phyloP scores from a whole-genome alignment of 2,329 filamentous ascomycete genomes.

The Botrytis deweyae region DNA sequence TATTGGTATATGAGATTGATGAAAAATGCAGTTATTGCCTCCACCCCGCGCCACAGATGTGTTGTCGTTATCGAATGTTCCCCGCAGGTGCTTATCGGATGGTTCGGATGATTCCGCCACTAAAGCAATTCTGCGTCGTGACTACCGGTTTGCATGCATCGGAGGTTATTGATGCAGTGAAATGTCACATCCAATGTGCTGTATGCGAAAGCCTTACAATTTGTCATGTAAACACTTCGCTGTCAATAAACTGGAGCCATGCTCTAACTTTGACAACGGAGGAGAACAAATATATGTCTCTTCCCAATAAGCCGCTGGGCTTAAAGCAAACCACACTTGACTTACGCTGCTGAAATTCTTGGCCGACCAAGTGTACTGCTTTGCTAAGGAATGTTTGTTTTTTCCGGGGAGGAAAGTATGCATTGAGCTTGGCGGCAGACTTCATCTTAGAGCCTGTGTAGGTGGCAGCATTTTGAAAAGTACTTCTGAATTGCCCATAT shows the following conservation, averaged over 20 bases:
- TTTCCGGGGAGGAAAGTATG: background rate
- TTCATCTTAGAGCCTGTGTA: background rate
- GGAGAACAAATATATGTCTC: background rate
- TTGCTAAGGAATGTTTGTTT: background rate
- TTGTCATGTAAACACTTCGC: background rate
- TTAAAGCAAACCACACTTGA: background rate
- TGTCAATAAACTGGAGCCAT: conserved; percentile 13
- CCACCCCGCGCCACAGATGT: background rate
- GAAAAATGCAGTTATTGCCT: background rate
- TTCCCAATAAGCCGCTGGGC: background rate
- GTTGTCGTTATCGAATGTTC: conserved; percentile 14
- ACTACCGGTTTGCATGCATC: conserved; percentile 10
- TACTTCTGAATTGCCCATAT: background rate
- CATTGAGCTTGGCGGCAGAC: background rate
- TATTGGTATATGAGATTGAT: background rate
- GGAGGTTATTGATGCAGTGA: conserved; percentile 7
- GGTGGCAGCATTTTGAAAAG: background rate
- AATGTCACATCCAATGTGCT: conserved; percentile 9
- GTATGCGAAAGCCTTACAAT: background rate
- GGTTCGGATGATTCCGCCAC: conserved; percentile 6
- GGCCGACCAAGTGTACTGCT: background rate
- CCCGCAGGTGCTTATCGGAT: conserved; percentile 17
- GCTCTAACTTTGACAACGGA: background rate
- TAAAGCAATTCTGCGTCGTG: conserved; percentile 1
- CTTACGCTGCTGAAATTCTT: background rate